Evolutionary conservation across 805 yeast genomes (phyloP).

Genomic region (Yarrowia osloensis): DNA sequence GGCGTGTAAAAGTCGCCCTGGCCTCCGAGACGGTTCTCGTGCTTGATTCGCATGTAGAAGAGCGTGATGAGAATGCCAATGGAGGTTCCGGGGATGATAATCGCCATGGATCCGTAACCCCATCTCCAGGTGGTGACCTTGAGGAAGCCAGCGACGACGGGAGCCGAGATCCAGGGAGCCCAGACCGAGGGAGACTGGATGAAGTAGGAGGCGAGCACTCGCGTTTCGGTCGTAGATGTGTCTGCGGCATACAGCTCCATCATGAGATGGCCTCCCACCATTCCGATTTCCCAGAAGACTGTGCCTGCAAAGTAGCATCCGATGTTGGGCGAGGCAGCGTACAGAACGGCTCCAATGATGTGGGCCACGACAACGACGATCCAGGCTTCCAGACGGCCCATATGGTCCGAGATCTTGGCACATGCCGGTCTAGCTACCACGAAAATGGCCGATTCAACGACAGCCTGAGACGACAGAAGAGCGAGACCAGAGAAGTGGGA

Average conservation of each 20-base stretch:
- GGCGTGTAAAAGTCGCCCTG: slow-evolving; percentile 17
- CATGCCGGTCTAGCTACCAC: slow-evolving; percentile 20
- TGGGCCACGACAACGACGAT: slow-evolving; percentile 4
- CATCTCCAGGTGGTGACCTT: slow-evolving; percentile 53
- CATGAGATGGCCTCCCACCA: slow-evolving; percentile 27
- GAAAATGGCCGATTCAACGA: slow-evolving; percentile 25
- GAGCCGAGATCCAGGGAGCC: slow-evolving; percentile 27
- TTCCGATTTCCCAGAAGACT: slow-evolving; percentile 24
- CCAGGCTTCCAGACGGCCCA: slow-evolving; percentile 27
- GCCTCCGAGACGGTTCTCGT: slow-evolving; percentile 4
- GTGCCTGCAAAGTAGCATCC: slow-evolving; percentile 27
- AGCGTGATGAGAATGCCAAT: neutral
- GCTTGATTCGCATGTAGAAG: slow-evolving; percentile 11
- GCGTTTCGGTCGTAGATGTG: slow-evolving; percentile 14
- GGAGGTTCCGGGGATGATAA: slow-evolving; percentile 45
- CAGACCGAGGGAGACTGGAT: slow-evolving; percentile 18
- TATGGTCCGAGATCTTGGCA: slow-evolving; percentile 15
- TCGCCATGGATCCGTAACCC: slow-evolving; percentile 53
- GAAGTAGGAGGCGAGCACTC: slow-evolving; percentile 20
- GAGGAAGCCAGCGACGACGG: slow-evolving; percentile 34
- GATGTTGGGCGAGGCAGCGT: slow-evolving; percentile 16
- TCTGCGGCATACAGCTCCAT: slow-evolving; percentile 23
- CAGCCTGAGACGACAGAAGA: slow-evolving; percentile 23
- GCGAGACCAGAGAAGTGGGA: slow-evolving; percentile 20
- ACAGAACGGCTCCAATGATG: slow-evolving; percentile 19